A percentile compares a stretch with the other conserved stretches of the same genome.
These are phyloP conservation scores for Candida patagonica DNA, from an alignment of 805 yeast species.

Conservation along the genomic window DNA sequence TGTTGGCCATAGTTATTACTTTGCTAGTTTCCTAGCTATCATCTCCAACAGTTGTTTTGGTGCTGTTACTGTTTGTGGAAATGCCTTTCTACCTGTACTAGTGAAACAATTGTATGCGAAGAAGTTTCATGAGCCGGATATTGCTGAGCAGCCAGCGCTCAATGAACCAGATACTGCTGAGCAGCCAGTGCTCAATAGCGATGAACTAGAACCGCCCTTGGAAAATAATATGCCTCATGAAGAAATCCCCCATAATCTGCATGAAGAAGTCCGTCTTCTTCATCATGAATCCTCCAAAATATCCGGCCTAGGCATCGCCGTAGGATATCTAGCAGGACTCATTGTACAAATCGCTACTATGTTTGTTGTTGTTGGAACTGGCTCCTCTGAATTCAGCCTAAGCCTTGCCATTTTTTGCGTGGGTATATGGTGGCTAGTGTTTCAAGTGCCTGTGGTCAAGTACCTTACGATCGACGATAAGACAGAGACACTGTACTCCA, in stretches of 20 bases:
- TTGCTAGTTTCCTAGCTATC: slow-evolving; percentile 48
- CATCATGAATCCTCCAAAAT: slow-evolving; percentile 25
- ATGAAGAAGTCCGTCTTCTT: not conserved
- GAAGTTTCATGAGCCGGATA: not conserved
- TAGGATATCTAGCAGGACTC: slow-evolving; percentile 62
- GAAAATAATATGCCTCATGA: not conserved
- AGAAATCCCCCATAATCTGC: not conserved
- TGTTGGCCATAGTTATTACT: slow-evolving; percentile 36
- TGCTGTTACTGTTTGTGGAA: slow-evolving; percentile 71
- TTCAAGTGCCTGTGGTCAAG: slow-evolving; percentile 52
- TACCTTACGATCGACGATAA: slow-evolving; percentile 32
- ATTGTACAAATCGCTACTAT: slow-evolving; percentile 56
- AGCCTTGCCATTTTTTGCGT: slow-evolving; percentile 53
- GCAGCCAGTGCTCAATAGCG: not conserved
- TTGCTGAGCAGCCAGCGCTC: not conserved
- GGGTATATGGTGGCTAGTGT: slow-evolving; percentile 70
- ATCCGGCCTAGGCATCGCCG: slow-evolving; percentile 62
- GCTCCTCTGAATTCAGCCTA: slow-evolving; percentile 33
- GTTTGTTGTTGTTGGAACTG: slow-evolving; percentile 36
- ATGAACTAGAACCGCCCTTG: not conserved
- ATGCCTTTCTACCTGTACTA: slow-evolving; percentile 58
- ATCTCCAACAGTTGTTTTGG: slow-evolving; percentile 65
- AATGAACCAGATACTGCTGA: not conserved
- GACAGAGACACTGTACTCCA: slow-evolving; percentile 19
- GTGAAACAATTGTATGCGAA: slow-evolving; percentile 26